These are phyloP conservation scores for Pleodorina starrii DNA, from an alignment of 139 green algal species.

Conservation along the genomic window DNA sequence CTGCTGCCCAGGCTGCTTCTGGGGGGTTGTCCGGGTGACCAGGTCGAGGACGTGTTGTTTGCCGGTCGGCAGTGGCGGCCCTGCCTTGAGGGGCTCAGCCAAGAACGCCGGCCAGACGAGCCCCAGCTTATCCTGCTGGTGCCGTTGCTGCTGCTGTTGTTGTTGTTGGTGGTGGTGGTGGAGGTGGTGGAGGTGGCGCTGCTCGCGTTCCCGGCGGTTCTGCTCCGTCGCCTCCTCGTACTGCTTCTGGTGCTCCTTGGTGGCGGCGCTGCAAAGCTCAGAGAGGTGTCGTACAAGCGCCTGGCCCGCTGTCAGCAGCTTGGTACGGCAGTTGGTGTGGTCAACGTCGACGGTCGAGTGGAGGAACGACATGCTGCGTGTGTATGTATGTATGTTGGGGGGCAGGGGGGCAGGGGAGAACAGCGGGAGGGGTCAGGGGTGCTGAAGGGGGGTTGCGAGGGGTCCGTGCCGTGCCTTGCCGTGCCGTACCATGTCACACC, in stretches of 20 bases:
- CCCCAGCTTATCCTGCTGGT: too few relatives aligned
- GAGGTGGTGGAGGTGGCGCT: not conserved
- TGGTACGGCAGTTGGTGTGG: constrained; percentile 24
- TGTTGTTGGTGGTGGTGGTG: too few relatives aligned
- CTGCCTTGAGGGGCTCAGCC: too few relatives aligned
- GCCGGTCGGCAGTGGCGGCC: too few relatives aligned
- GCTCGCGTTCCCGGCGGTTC: not conserved
- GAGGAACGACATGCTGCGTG: not conserved
- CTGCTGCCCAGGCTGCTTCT: not conserved
- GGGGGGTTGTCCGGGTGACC: too few relatives aligned
- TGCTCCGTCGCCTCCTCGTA: not conserved
- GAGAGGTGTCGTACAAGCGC: not conserved
- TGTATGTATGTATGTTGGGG: too few relatives aligned
- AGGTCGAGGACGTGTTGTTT: too few relatives aligned
- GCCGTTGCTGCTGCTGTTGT: too few relatives aligned
- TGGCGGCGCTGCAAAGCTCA: not conserved
- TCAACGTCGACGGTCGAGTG: not conserved
- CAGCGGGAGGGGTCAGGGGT: not conserved
- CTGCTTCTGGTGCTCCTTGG: not conserved
- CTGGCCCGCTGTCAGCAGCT: constrained; percentile 13
- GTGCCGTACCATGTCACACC: too few relatives aligned
- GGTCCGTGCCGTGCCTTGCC: too few relatives aligned
- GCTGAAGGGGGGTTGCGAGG: not conserved
- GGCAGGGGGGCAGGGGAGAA: too few relatives aligned
- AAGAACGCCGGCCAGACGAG: too few relatives aligned